phyloP scores from a whole-genome alignment of 2,329 filamentous ascomycete species.

The Penicillium sumatraense region DNA sequence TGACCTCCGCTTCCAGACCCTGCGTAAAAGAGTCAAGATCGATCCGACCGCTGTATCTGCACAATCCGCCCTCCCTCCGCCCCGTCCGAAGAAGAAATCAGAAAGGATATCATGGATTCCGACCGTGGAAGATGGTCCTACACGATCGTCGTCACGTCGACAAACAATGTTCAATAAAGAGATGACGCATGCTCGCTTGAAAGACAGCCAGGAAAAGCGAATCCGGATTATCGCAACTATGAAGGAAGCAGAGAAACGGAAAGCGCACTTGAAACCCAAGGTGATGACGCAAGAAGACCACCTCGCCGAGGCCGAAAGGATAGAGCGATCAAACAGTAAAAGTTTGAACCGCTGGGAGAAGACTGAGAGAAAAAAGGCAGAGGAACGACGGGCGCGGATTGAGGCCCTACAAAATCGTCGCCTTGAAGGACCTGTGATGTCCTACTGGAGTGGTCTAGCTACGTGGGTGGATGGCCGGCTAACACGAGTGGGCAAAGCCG shows the following conservation, averaged over 20 bases:
- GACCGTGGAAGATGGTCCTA: constrained; percentile 64
- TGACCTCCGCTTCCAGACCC: constrained; percentile 62
- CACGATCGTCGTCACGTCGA: constrained; percentile 64
- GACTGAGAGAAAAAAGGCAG: constrained; percentile 84
- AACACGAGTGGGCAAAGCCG: constrained; percentile 69
- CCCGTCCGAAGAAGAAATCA: constrained; percentile 68
- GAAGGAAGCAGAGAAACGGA: constrained; percentile 63
- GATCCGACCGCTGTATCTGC: constrained; percentile 54
- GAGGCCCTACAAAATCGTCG: constrained; percentile 87
- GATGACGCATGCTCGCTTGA: constrained; percentile 54
- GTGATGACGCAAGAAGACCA: constrained; percentile 86
- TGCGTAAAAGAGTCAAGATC: constrained; percentile 76
- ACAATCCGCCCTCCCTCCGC: constrained; percentile 45
- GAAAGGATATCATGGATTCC: constrained; percentile 73
- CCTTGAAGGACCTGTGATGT: constrained; percentile 85
- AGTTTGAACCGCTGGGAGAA: constrained; percentile 93
- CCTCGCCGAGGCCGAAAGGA: constrained; percentile 77
- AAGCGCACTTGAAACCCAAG: constrained; percentile 76
- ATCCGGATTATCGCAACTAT: constrained; percentile 58
- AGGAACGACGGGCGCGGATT: constrained; percentile 79
- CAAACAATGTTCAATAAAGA: constrained; percentile 70
- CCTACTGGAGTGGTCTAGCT: constrained; percentile 90
- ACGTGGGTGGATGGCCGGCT: constrained; percentile 78
- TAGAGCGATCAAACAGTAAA: constrained; percentile 86
- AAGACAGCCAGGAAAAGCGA: constrained; percentile 54